Base-by-base conservation (phyloP, 495 filamentous ascomycete species). In the Aspergillus biplanus region DNA sequence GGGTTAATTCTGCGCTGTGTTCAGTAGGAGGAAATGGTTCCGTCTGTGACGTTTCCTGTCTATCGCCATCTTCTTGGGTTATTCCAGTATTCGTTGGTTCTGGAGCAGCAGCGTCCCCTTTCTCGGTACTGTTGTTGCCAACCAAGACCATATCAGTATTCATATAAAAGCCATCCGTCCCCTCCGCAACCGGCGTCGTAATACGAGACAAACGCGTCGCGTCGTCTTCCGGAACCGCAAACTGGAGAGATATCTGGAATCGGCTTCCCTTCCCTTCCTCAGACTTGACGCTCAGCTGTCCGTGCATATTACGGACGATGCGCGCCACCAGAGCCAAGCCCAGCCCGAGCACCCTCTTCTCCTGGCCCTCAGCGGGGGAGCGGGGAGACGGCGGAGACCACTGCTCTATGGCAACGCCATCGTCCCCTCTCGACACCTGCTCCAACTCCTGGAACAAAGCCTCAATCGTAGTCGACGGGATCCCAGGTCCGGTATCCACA, bases 271-370 rank as follows among this genome's bases (percentile, higher is more conserved):
- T 91, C 0, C 91, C 90, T 71, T 89, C 85, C 71, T 96, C 92
- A 0, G 93, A 96, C 65, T 93, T 96, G 6, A 98, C 79, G 27
- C 91, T 85, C 18, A 98, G 73, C 63, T 97, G 94, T 0, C 94
- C 94, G 58, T 94, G 87, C 89, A 96, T 93, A 67, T 91, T 97
- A n/a, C 86, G 84, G 21, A 97, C 80, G 50, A 91, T 92, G 27
- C 93, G 82, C 46, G 94, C 90, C 3, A 97, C 93, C 12, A 96
- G 79, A 2, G 94, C 94, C 32, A 98, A 83, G 1, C 93, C 94
- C 5, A 98, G 80, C 0, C 94, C 94, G 4, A 98, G 72, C 1
- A 87, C 83, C 56, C 70, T 70, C 61, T 74, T 83, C 18, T 64
- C 50, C 1, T 52, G 16, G 12, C 31, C 18, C 33, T 33, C 33